Percentiles rank a stretch among this genome's conserved stretches.
These are phyloP conservation scores for Podila verticillata DNA, from an alignment of 192 early-diverging fungal species.

Conservation along the genomic window DNA sequence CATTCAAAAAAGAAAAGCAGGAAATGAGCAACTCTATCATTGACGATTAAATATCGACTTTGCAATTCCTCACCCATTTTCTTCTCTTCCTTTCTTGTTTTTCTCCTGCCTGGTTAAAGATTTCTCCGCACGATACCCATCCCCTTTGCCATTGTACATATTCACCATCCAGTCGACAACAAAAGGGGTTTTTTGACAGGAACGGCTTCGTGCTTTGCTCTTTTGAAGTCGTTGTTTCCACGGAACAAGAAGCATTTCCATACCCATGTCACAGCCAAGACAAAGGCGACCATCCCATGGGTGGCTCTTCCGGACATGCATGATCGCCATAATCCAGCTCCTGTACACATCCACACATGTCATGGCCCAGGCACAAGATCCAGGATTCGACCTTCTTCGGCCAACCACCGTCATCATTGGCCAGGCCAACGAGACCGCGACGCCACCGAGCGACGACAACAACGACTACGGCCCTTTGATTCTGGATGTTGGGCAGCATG, in stretches of 20 bases:
- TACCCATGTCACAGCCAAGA: too few species aligned
- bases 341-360: not conserved
- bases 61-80: not conserved
- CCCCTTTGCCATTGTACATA: not conserved
- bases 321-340: not conserved
- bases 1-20: not conserved
- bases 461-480: constrained; percentile 4
- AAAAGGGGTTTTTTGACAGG: too few species aligned
- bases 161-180: too few species aligned
- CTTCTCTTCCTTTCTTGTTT: not conserved
- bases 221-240: too few species aligned
- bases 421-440: not conserved
- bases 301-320: not conserved
- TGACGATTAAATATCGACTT: not conserved
- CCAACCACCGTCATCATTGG: not conserved
- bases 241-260: too few species aligned
- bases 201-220: too few species aligned
- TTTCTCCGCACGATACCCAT: not conserved
- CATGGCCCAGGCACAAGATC: too few species aligned
- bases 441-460: not conserved
- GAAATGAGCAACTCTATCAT: too few species aligned
- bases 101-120: not conserved
- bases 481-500: constrained; percentile 38
- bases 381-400: not conserved
- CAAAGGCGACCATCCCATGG: too few species aligned